Evolutionary conservation across 768 basidiomycete species (phyloP).

Genomic region (Hypsizygus marmoreus): DNA sequence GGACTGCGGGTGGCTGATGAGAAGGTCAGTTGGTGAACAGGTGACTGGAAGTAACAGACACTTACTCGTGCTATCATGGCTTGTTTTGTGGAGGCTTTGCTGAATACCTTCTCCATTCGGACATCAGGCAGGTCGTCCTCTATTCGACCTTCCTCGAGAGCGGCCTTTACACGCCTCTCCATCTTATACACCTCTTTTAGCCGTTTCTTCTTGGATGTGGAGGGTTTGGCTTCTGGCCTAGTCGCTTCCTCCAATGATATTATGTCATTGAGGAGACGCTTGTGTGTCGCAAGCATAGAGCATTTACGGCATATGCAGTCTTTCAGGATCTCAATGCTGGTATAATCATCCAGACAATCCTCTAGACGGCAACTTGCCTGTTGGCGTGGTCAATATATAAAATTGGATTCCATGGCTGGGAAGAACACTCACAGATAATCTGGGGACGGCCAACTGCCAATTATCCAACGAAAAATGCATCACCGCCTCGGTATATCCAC

Average conservation of each 20-base stretch:
- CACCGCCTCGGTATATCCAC: constrained; percentile 93
- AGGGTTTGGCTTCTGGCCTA: constrained; percentile 43
- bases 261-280: constrained; percentile 62
- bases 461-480: constrained; percentile 91
- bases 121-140: constrained; percentile 85
- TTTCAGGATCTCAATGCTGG: constrained; percentile 81
- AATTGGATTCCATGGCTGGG: not conserved
- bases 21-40: constrained; percentile 2
- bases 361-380: constrained; percentile 72
- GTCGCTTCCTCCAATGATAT: constrained; percentile 53
- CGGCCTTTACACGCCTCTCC: constrained; percentile 58
- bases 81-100: constrained; percentile 80
- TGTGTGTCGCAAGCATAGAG: constrained; percentile 77
- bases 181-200: constrained; percentile 71
- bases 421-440: constrained; percentile 51
- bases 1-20: constrained; percentile 78
- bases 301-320: constrained; percentile 94
- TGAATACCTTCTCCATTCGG: constrained; percentile 74
- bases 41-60: constrained; percentile 16
- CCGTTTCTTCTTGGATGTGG: constrained; percentile 74
- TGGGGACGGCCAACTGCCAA: constrained; percentile 77
- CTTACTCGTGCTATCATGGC: constrained; percentile 89
- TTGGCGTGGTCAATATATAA: constrained; percentile 1
- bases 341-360: constrained; percentile 87
- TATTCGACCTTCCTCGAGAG: constrained; percentile 72